Percentiles rank a stretch among this genome's conserved stretches.
These are phyloP conservation scores for Aleurites moluccanus DNA, from an alignment of 441 rosid genomes.

Conservation along the genomic window DNA sequence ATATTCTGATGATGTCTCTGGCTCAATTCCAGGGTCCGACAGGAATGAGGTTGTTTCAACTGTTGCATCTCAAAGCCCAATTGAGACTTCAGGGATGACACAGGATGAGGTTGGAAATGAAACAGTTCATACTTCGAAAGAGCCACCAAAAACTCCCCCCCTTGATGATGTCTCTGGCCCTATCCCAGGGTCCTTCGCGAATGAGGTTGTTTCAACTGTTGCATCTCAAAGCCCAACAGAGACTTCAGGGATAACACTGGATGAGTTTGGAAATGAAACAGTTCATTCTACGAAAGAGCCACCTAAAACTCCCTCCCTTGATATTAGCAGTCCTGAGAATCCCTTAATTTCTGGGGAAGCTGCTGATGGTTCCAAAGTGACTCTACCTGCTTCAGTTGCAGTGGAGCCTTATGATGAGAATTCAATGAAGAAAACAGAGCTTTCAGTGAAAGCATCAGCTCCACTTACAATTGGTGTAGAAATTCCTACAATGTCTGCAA, in stretches of 20 bases:
- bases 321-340: constrained; percentile 4
- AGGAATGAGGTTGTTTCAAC: constrained; percentile 25
- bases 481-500: constrained; percentile 5
- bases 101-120: constrained; percentile 14
- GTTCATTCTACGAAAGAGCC: constrained; percentile 6
- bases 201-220: constrained; percentile 21
- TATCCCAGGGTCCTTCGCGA: no score
- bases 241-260: constrained; percentile 2
- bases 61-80: constrained; percentile 20
- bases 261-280: constrained; percentile 10
- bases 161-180: no score
- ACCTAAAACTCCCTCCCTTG: constrained; percentile 3
- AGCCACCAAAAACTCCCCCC: constrained; percentile 4
- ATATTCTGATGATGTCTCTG: constrained; percentile 25
- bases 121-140: constrained; percentile 3
- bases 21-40: constrained; percentile 10
- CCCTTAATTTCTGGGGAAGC: constrained; percentile 3
- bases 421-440: constrained; percentile 18
- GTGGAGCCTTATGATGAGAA: constrained; percentile 15
- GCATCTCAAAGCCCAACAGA: constrained; percentile 19
- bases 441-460: constrained; percentile 22
- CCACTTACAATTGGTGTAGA: constrained; percentile 17
- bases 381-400: constrained; percentile 15
- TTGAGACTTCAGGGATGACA: constrained; percentile 1
- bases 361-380: constrained; percentile 12